These are phyloP conservation scores for Celoporthe dispersa DNA, from an alignment of 2,329 filamentous ascomycete genomes.

Conservation along the genomic window DNA sequence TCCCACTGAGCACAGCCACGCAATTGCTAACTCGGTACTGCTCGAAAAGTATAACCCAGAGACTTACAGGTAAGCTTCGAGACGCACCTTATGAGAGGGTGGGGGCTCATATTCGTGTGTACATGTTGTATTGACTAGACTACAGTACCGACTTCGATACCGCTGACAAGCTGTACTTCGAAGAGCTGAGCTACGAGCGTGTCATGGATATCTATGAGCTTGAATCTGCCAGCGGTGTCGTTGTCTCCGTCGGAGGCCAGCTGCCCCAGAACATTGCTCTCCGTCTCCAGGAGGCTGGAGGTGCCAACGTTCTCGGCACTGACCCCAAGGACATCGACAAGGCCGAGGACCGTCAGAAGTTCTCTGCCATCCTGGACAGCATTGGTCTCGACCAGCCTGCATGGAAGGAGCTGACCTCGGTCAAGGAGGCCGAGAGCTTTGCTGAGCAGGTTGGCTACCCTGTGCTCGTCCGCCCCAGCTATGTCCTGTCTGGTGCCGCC, in stretches of 20 bases:
- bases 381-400: constrained; percentile 96
- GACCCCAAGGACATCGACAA: constrained; percentile 95
- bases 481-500: constrained; percentile 95
- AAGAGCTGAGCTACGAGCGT: constrained; percentile 94
- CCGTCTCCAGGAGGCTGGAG: constrained; percentile 86
- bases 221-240: constrained; percentile 81
- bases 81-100: not conserved
- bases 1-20: not conserved
- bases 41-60: constrained; percentile 72
- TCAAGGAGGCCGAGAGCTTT: constrained; percentile 84
- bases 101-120: not conserved
- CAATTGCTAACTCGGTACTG: not conserved
- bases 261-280: constrained; percentile 97
- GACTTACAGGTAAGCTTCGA: constrained; percentile 57
- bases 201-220: constrained; percentile 99
- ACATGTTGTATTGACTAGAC: not conserved
- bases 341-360: constrained; percentile 97
- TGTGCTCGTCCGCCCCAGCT: constrained; percentile 90
- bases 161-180: constrained; percentile 93
- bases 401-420: constrained; percentile 96
- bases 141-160: constrained; percentile 78
- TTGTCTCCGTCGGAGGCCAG: constrained; percentile 95
- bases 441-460: constrained; percentile 87
- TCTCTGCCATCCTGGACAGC: constrained; percentile 94
- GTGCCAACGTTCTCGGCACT: constrained; percentile 89